A percentile compares a stretch with the other conserved stretches of the same genome.
Evolutionary conservation across 805 yeast genomes (phyloP).

Genomic region (Candida anglica): DNA sequence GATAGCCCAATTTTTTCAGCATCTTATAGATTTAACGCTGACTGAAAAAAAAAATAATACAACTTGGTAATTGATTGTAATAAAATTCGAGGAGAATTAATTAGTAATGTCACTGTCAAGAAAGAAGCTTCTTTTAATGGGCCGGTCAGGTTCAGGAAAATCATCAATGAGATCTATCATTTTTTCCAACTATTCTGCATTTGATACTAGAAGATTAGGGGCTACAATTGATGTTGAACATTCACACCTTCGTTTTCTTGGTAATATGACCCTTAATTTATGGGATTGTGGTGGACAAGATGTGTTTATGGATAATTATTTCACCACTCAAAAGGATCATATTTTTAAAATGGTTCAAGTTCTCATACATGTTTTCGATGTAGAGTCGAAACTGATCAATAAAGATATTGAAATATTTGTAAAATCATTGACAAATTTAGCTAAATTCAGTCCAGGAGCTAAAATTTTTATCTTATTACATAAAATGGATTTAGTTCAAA

Average conservation of each 20-base stretch:
- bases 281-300: slow-evolving; percentile 99
- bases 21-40: too few relatives aligned
- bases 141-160: slow-evolving; percentile 96
- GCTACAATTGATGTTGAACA: slow-evolving; percentile 99
- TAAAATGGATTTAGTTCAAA: slow-evolving; percentile 93
- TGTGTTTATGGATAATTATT: slow-evolving; percentile 91
- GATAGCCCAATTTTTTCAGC: too few relatives aligned
- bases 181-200: slow-evolving; percentile 92
- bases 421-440: slow-evolving; percentile 75
- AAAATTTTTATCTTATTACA: slow-evolving; percentile 88
- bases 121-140: slow-evolving; percentile 51
- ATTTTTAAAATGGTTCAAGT: slow-evolving; percentile 95
- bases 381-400: slow-evolving; percentile 84
- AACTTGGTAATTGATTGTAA: too few relatives aligned
- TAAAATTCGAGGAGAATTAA: too few relatives aligned
- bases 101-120: slow-evolving; percentile 20
- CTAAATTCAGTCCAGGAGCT: slow-evolving; percentile 83
- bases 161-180: slow-evolving; percentile 97
- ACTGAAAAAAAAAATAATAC: too few relatives aligned
- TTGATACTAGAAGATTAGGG: slow-evolving; percentile 91
- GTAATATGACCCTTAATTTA: slow-evolving; percentile 89
- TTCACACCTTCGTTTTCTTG: slow-evolving; percentile 86
- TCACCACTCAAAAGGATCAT: slow-evolving; percentile 83
- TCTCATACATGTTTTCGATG: slow-evolving; percentile 92
- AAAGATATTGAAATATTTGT: slow-evolving; percentile 92